Percentiles rank a stretch among this genome's conserved stretches.
These are phyloP conservation scores for Colletotrichum ledebouriae DNA, from an alignment of 2,329 filamentous ascomycete species.

Conservation along the genomic window DNA sequence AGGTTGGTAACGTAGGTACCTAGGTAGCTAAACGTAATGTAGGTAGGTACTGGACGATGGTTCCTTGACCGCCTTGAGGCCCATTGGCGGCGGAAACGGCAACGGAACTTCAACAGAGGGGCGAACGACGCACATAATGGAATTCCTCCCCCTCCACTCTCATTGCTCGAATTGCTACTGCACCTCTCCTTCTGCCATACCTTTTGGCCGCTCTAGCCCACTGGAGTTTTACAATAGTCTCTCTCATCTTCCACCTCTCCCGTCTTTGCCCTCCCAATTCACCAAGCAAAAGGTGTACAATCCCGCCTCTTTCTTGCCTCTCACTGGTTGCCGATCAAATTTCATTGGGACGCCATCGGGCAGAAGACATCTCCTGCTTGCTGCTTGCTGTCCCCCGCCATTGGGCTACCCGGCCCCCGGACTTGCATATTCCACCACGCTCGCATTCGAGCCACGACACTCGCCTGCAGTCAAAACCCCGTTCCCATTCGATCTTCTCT, in stretches of 20 bases:
- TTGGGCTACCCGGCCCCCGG: slow-evolving; percentile 42
- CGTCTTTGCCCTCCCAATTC: slow-evolving; percentile 4
- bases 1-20: too few species aligned
- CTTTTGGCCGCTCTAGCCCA: neutral
- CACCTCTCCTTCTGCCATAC: slow-evolving; percentile 5
- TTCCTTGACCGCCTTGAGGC: slow-evolving; percentile 40
- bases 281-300: neutral
- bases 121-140: slow-evolving; percentile 39
- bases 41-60: neutral
- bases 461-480: slow-evolving; percentile 50
- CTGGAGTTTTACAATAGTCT: slow-evolving; percentile 19
- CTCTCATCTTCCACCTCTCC: slow-evolving; percentile 27
- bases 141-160: slow-evolving; percentile 32
- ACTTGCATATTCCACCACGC: slow-evolving; percentile 47
- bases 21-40: too few species aligned
- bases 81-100: slow-evolving; percentile 34
- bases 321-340: slow-evolving; percentile 11
- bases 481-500: slow-evolving; percentile 40
- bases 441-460: slow-evolving; percentile 59
- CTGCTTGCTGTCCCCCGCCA: slow-evolving; percentile 26
- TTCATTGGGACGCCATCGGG: slow-evolving; percentile 40
- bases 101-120: slow-evolving; percentile 33
- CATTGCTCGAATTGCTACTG: slow-evolving; percentile 12
- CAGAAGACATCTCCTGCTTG: slow-evolving; percentile 28
- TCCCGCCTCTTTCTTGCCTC: slow-evolving; percentile 8